phyloP scores from a whole-genome alignment of 495 filamentous ascomycete species.

The Trichocladium antarcticum region DNA sequence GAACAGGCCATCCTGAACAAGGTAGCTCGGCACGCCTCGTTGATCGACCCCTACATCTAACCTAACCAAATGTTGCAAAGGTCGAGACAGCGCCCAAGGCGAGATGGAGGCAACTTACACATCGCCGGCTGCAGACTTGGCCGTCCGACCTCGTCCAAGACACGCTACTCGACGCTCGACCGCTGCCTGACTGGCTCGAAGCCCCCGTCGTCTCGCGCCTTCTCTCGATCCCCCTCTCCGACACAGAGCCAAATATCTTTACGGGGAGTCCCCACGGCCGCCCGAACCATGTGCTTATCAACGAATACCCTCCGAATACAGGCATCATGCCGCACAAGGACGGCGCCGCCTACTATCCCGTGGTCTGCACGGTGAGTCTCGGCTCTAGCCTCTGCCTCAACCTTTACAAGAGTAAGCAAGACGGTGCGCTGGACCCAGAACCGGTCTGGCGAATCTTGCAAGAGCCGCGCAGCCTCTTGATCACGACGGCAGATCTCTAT shows the following conservation, averaged over 20 bases:
- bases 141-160: constrained; percentile 67
- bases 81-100: constrained; percentile 55
- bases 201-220: constrained; percentile 62
- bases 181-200: constrained; percentile 67
- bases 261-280: constrained; percentile 53
- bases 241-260: constrained; percentile 46
- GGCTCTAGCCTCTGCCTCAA: constrained; percentile 68
- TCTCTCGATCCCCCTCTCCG: constrained; percentile 35
- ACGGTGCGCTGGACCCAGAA: constrained; percentile 33
- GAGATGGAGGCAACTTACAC: constrained; percentile 73
- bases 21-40: constrained; percentile 29
- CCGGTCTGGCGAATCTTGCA: constrained; percentile 66
- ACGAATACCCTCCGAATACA: constrained; percentile 79
- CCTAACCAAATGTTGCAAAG: constrained; percentile 23
- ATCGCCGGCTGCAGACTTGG: constrained; percentile 82
- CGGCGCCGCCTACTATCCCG: constrained; percentile 70
- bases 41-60: constrained; percentile 12
- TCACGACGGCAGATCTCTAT: constrained; percentile 60
- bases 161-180: constrained; percentile 54
- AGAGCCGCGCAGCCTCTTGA: constrained; percentile 71
- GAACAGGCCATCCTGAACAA: constrained; percentile 61
- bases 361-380: constrained; percentile 84
- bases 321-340: constrained; percentile 98
- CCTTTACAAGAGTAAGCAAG: constrained; percentile 55
- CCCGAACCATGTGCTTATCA: constrained; percentile 89